Evolutionary conservation across 1,139 yeast species (phyloP), one percentile per base, ranked within the genome.

Genomic region (Hyphopichia burtonii): DNA sequence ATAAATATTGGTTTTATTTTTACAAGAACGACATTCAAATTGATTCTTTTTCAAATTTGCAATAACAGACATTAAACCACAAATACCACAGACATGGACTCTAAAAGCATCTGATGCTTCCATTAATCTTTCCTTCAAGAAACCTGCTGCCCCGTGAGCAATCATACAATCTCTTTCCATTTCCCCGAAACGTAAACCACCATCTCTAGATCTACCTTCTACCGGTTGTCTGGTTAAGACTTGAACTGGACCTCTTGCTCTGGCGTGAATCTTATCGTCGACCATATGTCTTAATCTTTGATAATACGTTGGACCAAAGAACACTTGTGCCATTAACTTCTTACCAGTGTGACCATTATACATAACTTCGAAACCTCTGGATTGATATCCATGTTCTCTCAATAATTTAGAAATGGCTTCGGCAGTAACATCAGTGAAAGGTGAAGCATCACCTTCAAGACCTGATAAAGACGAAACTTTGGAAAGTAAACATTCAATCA

Each of bases 101-200:
- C 98, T 81, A 74, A 93, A 93, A 3, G 98, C 97, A 73, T 93
- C 99, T 0, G 98, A 90, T 3, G 97, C 97, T 66, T 93, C 99
- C 97, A 93, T 91, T 65, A 93, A 76, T 65, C 99, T 81, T 70
- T 93, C 99, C 48, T 93, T 71, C 54, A 93, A 75, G 53, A 93
- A 73, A 63, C 93, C 98, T 3, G 98, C 91, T 0, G 99, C 99
- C 59, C 99, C 99, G 58, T 94, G 93, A 1, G 99, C 99, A 69
- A 93, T 94, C 52, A 93, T 96, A 85, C 99, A 93, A 74, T 93
- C 99, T 70, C 99, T 86, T 68, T 93, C 99, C 99, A 93, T 93
- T 70, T 93, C 99, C 55, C 99, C 99, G 65, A 93, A 78, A 72
- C 99, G 86, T 59, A 93, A 78, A 59, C 99, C 99, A 78, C 99